A percentile compares a stretch with the other conserved stretches of the same genome.
These are phyloP conservation scores for Neospermospora avenae DNA, from an alignment of 2,329 filamentous ascomycete genomes.

Conservation along the genomic window DNA sequence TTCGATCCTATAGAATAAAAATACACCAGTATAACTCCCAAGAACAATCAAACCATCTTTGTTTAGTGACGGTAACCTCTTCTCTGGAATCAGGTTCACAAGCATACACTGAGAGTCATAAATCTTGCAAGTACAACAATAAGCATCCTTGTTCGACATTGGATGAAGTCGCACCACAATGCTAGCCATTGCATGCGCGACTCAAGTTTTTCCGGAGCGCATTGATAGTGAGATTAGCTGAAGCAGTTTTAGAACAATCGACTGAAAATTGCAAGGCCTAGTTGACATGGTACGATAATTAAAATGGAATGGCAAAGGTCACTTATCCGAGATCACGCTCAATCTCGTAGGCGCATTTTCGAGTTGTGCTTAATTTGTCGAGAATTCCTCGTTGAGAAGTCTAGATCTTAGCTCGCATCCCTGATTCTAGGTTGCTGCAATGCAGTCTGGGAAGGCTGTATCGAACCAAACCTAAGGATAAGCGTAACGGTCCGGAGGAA, in stretches of 20 bases:
- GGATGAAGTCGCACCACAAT: too few relatives aligned
- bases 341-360: neutral
- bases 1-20: conserved; percentile 2
- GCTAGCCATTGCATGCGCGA: too few relatives aligned
- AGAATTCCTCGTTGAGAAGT: neutral
- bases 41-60: neutral
- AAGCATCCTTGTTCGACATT: too few relatives aligned
- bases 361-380: neutral
- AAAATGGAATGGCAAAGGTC: neutral
- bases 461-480: neutral
- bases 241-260: too few relatives aligned
- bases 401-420: neutral
- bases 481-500: neutral
- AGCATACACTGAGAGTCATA: too few relatives aligned
- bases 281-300: too few relatives aligned
- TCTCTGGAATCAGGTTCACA: neutral
- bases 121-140: too few relatives aligned
- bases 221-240: too few relatives aligned
- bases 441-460: neutral
- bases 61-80: neutral
- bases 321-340: neutral
- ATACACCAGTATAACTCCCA: neutral
- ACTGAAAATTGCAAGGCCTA: too few relatives aligned
- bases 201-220: too few relatives aligned
- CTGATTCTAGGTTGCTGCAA: neutral